A percentile compares a stretch with the other conserved stretches of the same genome.
These are phyloP conservation scores for Isoetes taiwanensis DNA, from an alignment of 75 land plant species.

Conservation along the genomic window DNA sequence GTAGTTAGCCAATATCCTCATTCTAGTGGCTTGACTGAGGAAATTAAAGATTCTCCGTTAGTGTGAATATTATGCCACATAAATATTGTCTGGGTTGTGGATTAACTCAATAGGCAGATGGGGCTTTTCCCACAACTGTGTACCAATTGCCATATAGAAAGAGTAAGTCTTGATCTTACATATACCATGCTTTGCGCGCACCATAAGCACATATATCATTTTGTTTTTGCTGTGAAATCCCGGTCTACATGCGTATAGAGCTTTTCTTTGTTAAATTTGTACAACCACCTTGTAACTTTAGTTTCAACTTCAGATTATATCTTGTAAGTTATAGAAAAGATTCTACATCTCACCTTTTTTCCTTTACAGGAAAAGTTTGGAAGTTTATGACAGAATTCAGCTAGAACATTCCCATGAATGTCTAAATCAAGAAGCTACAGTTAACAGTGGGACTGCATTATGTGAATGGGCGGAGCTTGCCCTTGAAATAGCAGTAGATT, in stretches of 20 bases:
- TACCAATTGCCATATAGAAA: too few relatives aligned
- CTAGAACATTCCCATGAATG: conserved; percentile 12
- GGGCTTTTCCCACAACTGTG: too few relatives aligned
- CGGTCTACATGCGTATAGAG: background rate
- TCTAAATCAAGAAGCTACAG: conserved; percentile 29
- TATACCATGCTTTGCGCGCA: too few relatives aligned
- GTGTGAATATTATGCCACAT: too few relatives aligned
- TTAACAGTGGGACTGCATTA: conserved; percentile 26
- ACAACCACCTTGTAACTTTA: background rate
- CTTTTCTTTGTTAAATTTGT: background rate
- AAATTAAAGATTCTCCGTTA: too few relatives aligned
- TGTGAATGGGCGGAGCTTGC: conserved; percentile 32
- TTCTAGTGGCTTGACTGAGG: too few relatives aligned
- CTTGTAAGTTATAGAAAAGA: background rate
- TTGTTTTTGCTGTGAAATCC: background rate
- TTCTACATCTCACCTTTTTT: background rate
- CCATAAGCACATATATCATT: background rate
- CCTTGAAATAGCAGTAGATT: conserved; percentile 15
- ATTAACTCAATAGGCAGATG: too few relatives aligned
- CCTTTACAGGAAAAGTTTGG: conserved; percentile 31
- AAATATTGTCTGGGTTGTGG: too few relatives aligned
- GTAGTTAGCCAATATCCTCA: too few relatives aligned
- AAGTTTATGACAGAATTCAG: conserved; percentile 21
- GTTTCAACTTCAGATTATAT: background rate
- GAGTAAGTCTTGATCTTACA: too few relatives aligned